Evolutionary conservation across 2,329 filamentous ascomycete species (phyloP).

Genomic region (Hortaea sp.): DNA sequence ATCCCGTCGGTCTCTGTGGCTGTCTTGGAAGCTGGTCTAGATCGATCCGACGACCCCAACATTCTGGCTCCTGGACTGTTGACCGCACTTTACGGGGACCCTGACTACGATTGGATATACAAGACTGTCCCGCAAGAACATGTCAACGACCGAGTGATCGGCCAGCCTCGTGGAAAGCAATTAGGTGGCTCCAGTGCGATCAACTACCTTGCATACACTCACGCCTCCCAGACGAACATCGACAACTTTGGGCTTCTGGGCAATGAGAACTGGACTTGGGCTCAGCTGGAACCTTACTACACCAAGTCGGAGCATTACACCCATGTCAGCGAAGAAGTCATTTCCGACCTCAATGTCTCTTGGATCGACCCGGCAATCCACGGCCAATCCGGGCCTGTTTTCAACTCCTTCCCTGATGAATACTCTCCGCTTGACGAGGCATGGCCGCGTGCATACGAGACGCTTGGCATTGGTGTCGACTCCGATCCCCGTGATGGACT

Average conservation of each 20-base stretch:
- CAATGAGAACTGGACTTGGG: conserved; percentile 20
- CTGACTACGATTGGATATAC: conserved; percentile 4
- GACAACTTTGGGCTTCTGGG: conserved; percentile 26
- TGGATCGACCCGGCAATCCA: conserved; percentile 7
- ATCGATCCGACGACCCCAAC: conserved; percentile 16
- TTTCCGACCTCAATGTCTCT: conserved; percentile 5
- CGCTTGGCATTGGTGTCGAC: conserved; percentile 7
- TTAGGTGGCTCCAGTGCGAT: conserved; percentile 31
- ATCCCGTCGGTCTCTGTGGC: conserved; percentile 10
- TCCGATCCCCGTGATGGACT: conserved; percentile 8
- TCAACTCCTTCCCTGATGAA: conserved; percentile 4
- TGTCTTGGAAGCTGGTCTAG: conserved; percentile 23
- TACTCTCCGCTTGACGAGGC: conserved; percentile 8
- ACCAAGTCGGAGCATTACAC: conserved; percentile 21
- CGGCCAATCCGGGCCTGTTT: conserved; percentile 15
- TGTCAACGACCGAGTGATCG: conserved; percentile 9
- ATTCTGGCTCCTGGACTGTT: conserved; percentile 18
- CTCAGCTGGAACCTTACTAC: conserved; percentile 19
- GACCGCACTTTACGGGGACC: conserved; percentile 9
- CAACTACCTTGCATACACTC: conserved; percentile 27
- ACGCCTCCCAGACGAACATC: conserved; percentile 22
- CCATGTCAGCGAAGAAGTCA: conserved; percentile 10
- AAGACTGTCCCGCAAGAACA: conserved; percentile 3
- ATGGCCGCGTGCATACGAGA: conserved; percentile 9
- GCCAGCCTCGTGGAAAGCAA: conserved; percentile 24